phyloP scores from a whole-genome alignment of 2,329 filamentous ascomycete species.

The Colletotrichum incanum region DNA sequence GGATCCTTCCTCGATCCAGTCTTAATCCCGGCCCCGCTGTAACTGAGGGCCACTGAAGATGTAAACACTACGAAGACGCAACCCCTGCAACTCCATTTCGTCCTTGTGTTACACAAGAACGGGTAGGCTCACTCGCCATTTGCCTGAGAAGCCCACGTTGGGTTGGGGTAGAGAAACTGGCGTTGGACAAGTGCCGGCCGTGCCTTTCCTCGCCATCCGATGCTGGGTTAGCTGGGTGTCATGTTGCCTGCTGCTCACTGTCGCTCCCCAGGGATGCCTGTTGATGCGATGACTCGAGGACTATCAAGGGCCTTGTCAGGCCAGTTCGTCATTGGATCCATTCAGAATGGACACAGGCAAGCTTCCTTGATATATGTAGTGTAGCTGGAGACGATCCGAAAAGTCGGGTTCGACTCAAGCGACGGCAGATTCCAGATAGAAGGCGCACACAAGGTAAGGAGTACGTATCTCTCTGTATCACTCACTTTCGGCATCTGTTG shows the following conservation, averaged over 20 bases:
- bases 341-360: not conserved
- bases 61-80: not conserved
- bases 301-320: not conserved
- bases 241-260: not conserved
- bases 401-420: conserved; percentile 4
- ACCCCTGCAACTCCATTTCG: conserved; percentile 5
- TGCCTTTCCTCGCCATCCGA: not conserved
- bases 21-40: conserved; percentile 38
- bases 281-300: conserved; percentile 5
- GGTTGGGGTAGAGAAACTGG: not conserved
- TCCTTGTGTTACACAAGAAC: conserved; percentile 28
- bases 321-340: not conserved
- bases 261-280: not conserved
- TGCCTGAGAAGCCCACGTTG: not conserved
- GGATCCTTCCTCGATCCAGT: conserved; percentile 40
- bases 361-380: not conserved
- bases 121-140: not conserved
- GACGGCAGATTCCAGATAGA: not conserved
- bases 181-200: not conserved
- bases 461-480: not conserved
- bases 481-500: conserved; percentile 16
- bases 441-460: not conserved
- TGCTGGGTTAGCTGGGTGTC: not conserved
- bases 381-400: conserved; percentile 1
- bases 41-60: conserved; percentile 29